Evolutionary conservation across 371 early-diverging fungal genomes (phyloP), one percentile per base, ranked within the genome.

Genomic region (Conidiobolus incongruus): DNA sequence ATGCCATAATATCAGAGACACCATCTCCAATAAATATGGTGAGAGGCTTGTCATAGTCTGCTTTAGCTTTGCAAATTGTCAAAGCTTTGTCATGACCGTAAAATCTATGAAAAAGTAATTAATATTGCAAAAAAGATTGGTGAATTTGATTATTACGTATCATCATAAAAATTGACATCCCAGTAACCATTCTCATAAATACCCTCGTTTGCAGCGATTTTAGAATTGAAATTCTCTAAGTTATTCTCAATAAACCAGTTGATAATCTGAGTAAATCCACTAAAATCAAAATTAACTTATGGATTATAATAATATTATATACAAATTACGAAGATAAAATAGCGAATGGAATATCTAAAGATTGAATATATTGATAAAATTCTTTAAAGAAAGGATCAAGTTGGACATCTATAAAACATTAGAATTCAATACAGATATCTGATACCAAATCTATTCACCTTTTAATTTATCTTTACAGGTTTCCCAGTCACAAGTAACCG

Each of bases 1-100:
- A 70, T 4, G 70, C 75, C n/a, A 61, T 59, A 35, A 74, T 48
- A 47, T 74, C 75, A 5, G 65, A 64, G 16, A 74, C 58, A 13
- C 75, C 75, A 47, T 74, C 75, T 0, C 75, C 75, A 28, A 65
- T 58, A 48, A 70, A 74, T 24, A 74, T 52, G 35, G 66, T 52
- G 17, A 56, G 38, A 6, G 66, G 66, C 24, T 56, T 50, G 17
- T n/a, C n/a, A n/a, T n/a, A n/a, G n/a, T n/a, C n/a, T n/a, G n/a
- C n/a, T n/a, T n/a, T n/a, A n/a, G 23, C 11, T 13, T 33, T 10
- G 8, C 15, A 8, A 43, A 42, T 29, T 16, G 43, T 22, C 4
- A 26, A 4, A 8, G 40, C 38, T 44, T 51, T 47, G 19, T 47
- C 39, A 23, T 47, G 47, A 19, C 47, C 47, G 33, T 22, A 35